These are phyloP conservation scores for Penicillium vulpinum DNA, from an alignment of 2,329 filamentous ascomycete genomes.

Conservation along the genomic window DNA sequence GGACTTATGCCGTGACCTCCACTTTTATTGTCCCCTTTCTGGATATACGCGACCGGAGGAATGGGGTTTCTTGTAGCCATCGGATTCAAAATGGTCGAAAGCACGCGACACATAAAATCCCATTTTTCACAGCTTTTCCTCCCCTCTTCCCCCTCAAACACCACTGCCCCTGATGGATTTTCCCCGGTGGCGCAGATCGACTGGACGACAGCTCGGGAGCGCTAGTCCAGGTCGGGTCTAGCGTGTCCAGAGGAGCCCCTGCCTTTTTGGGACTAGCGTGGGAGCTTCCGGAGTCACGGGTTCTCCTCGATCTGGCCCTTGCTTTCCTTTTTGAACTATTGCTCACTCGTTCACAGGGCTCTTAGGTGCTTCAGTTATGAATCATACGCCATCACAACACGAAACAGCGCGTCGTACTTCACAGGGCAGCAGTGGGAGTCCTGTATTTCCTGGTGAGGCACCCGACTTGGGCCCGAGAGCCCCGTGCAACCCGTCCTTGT, in stretches of 20 bases:
- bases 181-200: conserved; percentile 32
- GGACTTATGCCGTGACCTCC: conserved; percentile 25
- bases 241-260: conserved; percentile 18
- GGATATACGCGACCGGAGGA: neutral
- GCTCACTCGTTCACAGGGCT: conserved; percentile 18
- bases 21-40: conserved; percentile 5
- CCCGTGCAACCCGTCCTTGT: conserved; percentile 6
- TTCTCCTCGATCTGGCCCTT: conserved; percentile 25
- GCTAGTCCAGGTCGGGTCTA: conserved; percentile 34
- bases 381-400: conserved; percentile 29
- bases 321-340: conserved; percentile 23
- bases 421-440: conserved; percentile 39
- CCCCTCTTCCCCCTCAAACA: conserved; percentile 1
- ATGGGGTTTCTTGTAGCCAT: neutral
- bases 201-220: conserved; percentile 34
- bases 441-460: conserved; percentile 42
- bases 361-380: conserved; percentile 35
- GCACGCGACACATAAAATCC: neutral
- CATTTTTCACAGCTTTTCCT: neutral
- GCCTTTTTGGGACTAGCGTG: conserved; percentile 31
- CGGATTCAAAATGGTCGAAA: neutral
- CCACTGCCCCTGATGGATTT: conserved; percentile 17
- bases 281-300: conserved; percentile 39
- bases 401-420: conserved; percentile 38
- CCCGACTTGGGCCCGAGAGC: conserved; percentile 15